Percentiles rank a stretch among this genome's conserved stretches.
Evolutionary conservation across 129 eudicot species (phyloP).

Genomic region (Pseudognaphalium luteoalbum): DNA sequence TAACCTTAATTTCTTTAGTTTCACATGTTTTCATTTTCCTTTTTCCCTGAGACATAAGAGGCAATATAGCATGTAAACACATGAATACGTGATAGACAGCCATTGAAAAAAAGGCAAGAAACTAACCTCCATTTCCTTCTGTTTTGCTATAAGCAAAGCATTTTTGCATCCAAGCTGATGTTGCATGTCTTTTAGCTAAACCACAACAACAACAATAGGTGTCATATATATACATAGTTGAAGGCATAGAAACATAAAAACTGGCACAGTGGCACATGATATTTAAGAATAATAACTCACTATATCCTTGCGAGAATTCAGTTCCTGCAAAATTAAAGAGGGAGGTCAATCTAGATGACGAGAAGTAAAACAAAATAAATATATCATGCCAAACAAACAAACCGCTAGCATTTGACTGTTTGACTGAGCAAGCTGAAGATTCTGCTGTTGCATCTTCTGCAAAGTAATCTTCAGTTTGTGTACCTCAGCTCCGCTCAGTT

Average conservation of each 20-base stretch:
- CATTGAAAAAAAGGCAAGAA: background rate
- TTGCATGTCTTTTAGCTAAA: constrained; percentile 54
- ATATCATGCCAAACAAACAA: constrained; percentile 29
- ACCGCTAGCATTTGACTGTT: constrained; percentile 65
- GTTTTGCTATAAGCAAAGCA: constrained; percentile 48
- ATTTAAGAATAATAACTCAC: constrained; percentile 35
- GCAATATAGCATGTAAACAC: background rate
- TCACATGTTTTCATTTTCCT: constrained; percentile 30
- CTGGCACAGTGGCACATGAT: background rate
- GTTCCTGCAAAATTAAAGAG: constrained; percentile 44
- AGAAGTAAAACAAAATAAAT: background rate
- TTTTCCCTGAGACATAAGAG: constrained; percentile 47
- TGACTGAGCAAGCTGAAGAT: constrained; percentile 61
- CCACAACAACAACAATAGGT: background rate
- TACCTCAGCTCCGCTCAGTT: constrained; percentile 53
- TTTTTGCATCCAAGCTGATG: constrained; percentile 72
- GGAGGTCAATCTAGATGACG: background rate
- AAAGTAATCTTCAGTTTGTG: constrained; percentile 56
- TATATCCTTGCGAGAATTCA: constrained; percentile 62
- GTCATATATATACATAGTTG: background rate
- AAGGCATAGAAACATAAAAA: background rate
- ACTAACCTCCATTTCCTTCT: constrained; percentile 53
- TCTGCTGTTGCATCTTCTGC: constrained; percentile 71
- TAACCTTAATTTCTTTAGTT: constrained; percentile 40
- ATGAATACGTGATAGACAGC: background rate